phyloP scores from a whole-genome alignment of 2,329 filamentous ascomycete species.

The Raffaelea arxii region DNA sequence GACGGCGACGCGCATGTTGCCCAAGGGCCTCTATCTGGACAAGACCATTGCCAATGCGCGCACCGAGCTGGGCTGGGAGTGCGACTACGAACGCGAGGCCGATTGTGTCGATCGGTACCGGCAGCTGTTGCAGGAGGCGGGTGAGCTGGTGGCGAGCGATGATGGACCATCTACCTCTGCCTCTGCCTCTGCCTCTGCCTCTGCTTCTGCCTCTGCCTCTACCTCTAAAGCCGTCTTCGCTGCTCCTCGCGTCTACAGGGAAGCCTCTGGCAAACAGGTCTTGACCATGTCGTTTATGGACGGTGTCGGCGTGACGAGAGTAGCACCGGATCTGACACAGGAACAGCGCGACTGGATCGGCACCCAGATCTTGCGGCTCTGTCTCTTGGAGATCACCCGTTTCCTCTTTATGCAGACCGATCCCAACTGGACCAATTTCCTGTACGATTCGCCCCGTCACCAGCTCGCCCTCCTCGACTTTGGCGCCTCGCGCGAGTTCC shows the following conservation, averaged over 20 bases:
- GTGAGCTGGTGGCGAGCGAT: background rate
- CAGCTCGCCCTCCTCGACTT: conserved; percentile 92
- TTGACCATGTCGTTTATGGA: conserved; percentile 83
- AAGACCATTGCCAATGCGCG: conserved; percentile 96
- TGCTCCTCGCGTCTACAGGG: conserved; percentile 44
- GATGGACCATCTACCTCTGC: background rate
- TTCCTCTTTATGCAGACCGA: conserved; percentile 99
- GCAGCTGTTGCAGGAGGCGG: conserved; percentile 51
- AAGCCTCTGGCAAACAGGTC: conserved; percentile 19
- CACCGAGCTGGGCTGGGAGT: conserved; percentile 90
- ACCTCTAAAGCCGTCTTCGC: conserved; percentile 48
- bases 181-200: conserved; percentile 36
- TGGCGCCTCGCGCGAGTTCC: conserved; percentile 81
- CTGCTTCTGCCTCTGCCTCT: conserved; percentile 37
- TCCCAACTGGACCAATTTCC: conserved; percentile 98
- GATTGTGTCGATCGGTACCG: conserved; percentile 69
- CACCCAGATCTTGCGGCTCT: conserved; percentile 83
- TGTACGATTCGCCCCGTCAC: conserved; percentile 65
- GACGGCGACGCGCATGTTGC: conserved; percentile 80
- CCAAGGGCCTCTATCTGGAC: conserved; percentile 86
- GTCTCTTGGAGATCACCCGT: conserved; percentile 83
- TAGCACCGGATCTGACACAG: conserved; percentile 60
- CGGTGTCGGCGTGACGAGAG: conserved; percentile 76
- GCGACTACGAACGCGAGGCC: conserved; percentile 86
- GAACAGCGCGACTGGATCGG: conserved; percentile 92